phyloP scores from a whole-genome alignment of 306 rosid genomes.

The Begonia masoniana region DNA sequence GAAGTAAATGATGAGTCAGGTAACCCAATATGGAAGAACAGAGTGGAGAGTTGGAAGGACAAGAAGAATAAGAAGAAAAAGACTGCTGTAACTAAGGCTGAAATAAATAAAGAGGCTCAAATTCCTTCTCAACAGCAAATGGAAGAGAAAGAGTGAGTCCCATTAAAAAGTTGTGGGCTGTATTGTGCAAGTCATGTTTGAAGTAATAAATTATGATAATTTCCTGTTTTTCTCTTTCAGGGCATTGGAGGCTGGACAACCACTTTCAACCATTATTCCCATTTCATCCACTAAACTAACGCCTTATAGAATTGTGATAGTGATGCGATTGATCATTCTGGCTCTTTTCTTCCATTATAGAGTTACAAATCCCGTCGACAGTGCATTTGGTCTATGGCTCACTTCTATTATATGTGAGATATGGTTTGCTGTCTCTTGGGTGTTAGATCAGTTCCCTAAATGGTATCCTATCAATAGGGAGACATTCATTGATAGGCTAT shows the following conservation, averaged over 20 bases:
- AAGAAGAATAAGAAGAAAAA: slow-evolving; percentile 85
- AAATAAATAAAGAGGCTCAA: slow-evolving; percentile 25
- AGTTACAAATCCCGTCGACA: slow-evolving; percentile 82
- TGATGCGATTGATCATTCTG: slow-evolving; percentile 54
- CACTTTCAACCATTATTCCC: slow-evolving; percentile 55
- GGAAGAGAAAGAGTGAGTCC: slow-evolving; percentile 63
- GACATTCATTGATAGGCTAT: slow-evolving; percentile 48
- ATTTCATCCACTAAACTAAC: slow-evolving; percentile 44
- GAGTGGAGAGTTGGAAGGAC: slow-evolving; percentile 98
- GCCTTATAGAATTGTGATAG: slow-evolving; percentile 63
- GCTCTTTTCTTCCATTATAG: slow-evolving; percentile 91
- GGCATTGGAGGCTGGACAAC: slow-evolving; percentile 40
- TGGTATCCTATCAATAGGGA: slow-evolving; percentile 80
- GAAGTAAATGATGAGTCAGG: slow-evolving; percentile 73
- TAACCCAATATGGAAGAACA: slow-evolving; percentile 97
- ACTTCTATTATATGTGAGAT: slow-evolving; percentile 93
- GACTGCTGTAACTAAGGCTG: slow-evolving; percentile 26
- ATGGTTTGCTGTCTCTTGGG: slow-evolving; percentile 98
- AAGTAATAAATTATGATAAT: neutral
- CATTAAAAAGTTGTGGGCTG: too few relatives aligned
- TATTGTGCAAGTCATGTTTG: too few relatives aligned
- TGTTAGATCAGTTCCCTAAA: slow-evolving; percentile 94
- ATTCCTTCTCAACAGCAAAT: slow-evolving; percentile 75
- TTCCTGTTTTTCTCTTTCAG: slow-evolving; percentile 25
- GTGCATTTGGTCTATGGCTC: slow-evolving; percentile 93